phyloP scores from a whole-genome alignment of 805 yeast species.

The Candida caryicola region DNA sequence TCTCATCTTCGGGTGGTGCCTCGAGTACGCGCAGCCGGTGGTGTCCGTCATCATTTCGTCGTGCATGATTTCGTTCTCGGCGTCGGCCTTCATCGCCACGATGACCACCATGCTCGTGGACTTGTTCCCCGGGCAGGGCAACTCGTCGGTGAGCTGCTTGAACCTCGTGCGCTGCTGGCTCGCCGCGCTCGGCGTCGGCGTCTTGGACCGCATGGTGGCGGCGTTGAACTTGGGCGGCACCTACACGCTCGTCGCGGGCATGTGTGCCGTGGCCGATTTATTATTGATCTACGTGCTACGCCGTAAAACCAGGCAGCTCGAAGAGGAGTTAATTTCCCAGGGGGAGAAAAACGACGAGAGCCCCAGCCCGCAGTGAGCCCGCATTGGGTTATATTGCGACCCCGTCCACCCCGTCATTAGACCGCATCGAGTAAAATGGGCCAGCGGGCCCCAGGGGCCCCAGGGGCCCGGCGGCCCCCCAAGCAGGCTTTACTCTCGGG shows the following conservation, averaged over 20 bases:
- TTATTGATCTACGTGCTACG: not conserved
- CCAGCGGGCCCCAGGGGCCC: too few relatives aligned
- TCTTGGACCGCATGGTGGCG: slow-evolving; percentile 55
- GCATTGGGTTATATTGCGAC: too few relatives aligned
- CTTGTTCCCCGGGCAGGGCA: slow-evolving; percentile 62
- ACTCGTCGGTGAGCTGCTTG: slow-evolving; percentile 69
- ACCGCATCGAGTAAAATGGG: too few relatives aligned
- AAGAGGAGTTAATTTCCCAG: too few relatives aligned
- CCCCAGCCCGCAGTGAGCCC: too few relatives aligned
- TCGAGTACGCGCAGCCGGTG: slow-evolving; percentile 45
- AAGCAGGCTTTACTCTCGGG: too few relatives aligned
- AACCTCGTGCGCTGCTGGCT: slow-evolving; percentile 69
- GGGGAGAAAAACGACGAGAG: too few relatives aligned
- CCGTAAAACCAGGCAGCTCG: not conserved
- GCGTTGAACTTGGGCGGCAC: slow-evolving; percentile 69
- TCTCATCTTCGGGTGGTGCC: slow-evolving; percentile 71
- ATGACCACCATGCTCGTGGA: slow-evolving; percentile 71
- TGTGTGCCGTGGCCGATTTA: slow-evolving; percentile 24
- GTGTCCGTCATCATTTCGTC: slow-evolving; percentile 58
- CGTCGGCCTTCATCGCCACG: slow-evolving; percentile 54
- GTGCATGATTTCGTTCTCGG: slow-evolving; percentile 53
- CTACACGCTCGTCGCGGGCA: slow-evolving; percentile 64
- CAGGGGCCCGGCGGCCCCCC: too few relatives aligned
- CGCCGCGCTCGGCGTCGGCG: slow-evolving; percentile 69
- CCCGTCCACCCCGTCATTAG: too few relatives aligned